Conservation (phyloP, 73 alveolate species). For the Loxodes magnus region DNA sequence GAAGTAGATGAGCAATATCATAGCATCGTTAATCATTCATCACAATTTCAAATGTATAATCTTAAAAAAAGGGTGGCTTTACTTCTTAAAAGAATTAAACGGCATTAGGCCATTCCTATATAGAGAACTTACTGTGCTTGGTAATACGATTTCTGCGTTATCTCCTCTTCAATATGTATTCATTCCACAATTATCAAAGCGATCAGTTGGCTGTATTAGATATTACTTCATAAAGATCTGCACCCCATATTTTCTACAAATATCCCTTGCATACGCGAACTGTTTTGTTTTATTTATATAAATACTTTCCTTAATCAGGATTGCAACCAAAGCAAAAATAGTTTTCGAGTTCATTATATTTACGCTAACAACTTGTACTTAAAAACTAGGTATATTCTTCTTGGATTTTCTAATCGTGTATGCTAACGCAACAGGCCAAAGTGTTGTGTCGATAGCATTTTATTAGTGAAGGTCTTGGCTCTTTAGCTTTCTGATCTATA, state of each 20-base stretch:
- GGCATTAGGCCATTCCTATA: constrained; percentile 42
- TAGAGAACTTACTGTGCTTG: too few relatives aligned
- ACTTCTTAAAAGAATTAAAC: constrained; percentile 33
- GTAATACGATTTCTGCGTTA: constrained; percentile 17
- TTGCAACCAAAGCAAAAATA: constrained; percentile 59
- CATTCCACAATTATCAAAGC: constrained; percentile 48
- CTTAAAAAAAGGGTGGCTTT: constrained; percentile 43
- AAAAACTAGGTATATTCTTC: constrained; percentile 14
- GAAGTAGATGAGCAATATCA: too few relatives aligned
- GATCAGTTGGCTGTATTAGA: constrained; percentile 18
- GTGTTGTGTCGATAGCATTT: constrained; percentile 43
- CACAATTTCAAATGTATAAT: constrained; percentile 19
- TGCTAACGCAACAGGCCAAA: constrained; percentile 47
- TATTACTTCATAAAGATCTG: constrained; percentile 7
- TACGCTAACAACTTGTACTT: constrained; percentile 34
- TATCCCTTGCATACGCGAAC: constrained; percentile 28
- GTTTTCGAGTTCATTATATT: constrained; percentile 35
- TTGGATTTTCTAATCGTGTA: constrained; percentile 32
- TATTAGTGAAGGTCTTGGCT: constrained; percentile 34
- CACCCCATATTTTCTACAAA: constrained; percentile 55
- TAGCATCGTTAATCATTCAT: too few relatives aligned
- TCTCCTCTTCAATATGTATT: constrained; percentile 26
- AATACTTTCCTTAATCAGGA: constrained; percentile 18
- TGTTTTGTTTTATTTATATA: constrained; percentile 7
- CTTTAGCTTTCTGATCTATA: neutral